phyloP scores from a whole-genome alignment of 345 rosid genomes.

The Populus tremula region DNA sequence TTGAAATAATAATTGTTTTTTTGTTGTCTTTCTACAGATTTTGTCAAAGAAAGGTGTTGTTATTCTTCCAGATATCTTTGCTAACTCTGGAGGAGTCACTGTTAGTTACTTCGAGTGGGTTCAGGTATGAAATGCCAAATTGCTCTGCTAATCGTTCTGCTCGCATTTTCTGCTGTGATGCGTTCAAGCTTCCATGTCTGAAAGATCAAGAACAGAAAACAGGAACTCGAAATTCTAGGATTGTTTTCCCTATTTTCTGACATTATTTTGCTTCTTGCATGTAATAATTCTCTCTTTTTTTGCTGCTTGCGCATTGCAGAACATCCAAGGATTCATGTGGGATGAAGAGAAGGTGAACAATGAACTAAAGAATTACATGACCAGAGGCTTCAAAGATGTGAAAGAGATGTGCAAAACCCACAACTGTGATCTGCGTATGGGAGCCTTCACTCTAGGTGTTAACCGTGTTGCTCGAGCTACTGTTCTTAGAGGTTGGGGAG shows the following conservation, averaged over 20 bases:
- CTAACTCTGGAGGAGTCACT: slow-evolving; percentile 96
- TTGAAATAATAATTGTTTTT: neutral
- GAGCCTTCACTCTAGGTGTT: slow-evolving; percentile 95
- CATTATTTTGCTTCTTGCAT: neutral
- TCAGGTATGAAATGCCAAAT: slow-evolving; percentile 48
- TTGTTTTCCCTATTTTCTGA: neutral
- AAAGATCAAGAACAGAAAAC: neutral
- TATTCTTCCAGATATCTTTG: slow-evolving; percentile 91
- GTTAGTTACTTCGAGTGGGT: slow-evolving; percentile 99
- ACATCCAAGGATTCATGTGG: slow-evolving; percentile 99
- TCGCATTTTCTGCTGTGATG: neutral
- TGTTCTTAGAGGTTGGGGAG: slow-evolving; percentile 86
- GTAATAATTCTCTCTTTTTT: neutral
- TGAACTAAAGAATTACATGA: slow-evolving; percentile 81
- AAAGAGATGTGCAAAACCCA: slow-evolving; percentile 86
- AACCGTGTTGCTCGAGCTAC: slow-evolving; percentile 95
- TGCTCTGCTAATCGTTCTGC: neutral
- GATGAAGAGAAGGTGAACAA: slow-evolving; percentile 83
- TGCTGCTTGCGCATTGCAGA: slow-evolving; percentile 39
- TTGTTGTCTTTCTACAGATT: slow-evolving; percentile 40
- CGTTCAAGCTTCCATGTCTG: neutral
- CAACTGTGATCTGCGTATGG: slow-evolving; percentile 90
- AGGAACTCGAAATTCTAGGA: neutral
- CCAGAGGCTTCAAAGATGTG: slow-evolving; percentile 64
- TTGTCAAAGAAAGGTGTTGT: slow-evolving; percentile 78